Evolutionary conservation across 768 basidiomycete species (phyloP).

Genomic region (Boletus reticuloceps): DNA sequence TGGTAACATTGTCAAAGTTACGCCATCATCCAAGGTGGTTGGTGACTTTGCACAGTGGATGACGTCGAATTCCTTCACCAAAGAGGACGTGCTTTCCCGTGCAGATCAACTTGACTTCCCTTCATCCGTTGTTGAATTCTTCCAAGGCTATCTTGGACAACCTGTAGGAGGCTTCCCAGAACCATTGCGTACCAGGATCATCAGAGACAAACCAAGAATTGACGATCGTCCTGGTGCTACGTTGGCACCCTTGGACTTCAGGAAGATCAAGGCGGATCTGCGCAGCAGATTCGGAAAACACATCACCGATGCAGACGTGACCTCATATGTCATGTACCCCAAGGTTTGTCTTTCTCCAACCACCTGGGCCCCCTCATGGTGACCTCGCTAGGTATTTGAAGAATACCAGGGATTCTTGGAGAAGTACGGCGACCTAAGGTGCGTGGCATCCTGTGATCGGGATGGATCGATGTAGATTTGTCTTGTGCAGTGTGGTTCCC

Average conservation of each 20-base stretch:
- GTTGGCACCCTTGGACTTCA: slow-evolving; percentile 91
- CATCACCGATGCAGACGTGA: slow-evolving; percentile 91
- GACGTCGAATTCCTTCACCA: slow-evolving; percentile 90
- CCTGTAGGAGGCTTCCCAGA: slow-evolving; percentile 99
- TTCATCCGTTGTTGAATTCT: slow-evolving; percentile 95
- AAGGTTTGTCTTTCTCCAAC: slow-evolving; percentile 53
- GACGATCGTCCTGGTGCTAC: slow-evolving; percentile 89
- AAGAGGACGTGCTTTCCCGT: slow-evolving; percentile 79
- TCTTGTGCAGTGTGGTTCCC: slow-evolving; percentile 73
- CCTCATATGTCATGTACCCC: slow-evolving; percentile 97
- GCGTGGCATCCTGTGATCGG: slow-evolving; percentile 21
- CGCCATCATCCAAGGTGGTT: slow-evolving; percentile 97
- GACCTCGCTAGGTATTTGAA: slow-evolving; percentile 76
- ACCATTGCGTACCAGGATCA: slow-evolving; percentile 86
- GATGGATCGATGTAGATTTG: slow-evolving; percentile 10
- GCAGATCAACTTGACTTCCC: slow-evolving; percentile 97
- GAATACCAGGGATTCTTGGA: slow-evolving; percentile 94
- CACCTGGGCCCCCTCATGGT: slow-evolving; percentile 3
- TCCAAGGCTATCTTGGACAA: slow-evolving; percentile 98
- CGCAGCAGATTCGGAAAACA: slow-evolving; percentile 93
- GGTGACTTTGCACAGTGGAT: slow-evolving; percentile 99
- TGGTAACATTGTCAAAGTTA: slow-evolving; percentile 98
- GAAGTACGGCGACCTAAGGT: slow-evolving; percentile 95
- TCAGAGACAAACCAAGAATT: slow-evolving; percentile 91
- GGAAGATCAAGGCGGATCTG: slow-evolving; percentile 91